phyloP scores from a whole-genome alignment of 768 basidiomycete genomes.

The Hortiboletus flavorubellus region DNA sequence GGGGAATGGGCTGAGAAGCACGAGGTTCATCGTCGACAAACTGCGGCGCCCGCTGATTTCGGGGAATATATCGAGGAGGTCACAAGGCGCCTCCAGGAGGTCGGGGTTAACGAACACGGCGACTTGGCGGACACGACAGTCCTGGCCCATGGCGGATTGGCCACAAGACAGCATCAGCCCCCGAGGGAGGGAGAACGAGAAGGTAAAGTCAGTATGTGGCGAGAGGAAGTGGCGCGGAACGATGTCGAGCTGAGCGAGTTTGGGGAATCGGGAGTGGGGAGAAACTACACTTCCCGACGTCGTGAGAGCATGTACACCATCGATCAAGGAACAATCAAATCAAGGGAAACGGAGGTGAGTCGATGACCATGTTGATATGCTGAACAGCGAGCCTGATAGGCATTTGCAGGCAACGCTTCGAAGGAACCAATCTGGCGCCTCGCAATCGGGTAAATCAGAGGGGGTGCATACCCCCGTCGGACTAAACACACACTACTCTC shows the following conservation, averaged over 20 bases:
- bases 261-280: slow-evolving; percentile 15
- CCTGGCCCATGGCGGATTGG: slow-evolving; percentile 4
- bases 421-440: slow-evolving; percentile 17
- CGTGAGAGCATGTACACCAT: slow-evolving; percentile 10
- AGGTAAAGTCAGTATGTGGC: slow-evolving; percentile 51
- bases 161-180: slow-evolving; percentile 2
- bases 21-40: slow-evolving; percentile 24
- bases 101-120: slow-evolving; percentile 31
- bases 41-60: slow-evolving; percentile 10
- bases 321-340: slow-evolving; percentile 13
- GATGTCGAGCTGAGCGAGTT: slow-evolving; percentile 22
- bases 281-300: slow-evolving; percentile 14
- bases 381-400: neutral
- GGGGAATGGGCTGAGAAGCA: slow-evolving; percentile 32
- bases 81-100: slow-evolving; percentile 35
- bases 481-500: slow-evolving; percentile 8
- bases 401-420: slow-evolving; percentile 16
- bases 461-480: slow-evolving; percentile 20
- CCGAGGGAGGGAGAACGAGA: slow-evolving; percentile 17
- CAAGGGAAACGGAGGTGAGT: slow-evolving; percentile 26
- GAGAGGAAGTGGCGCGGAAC: slow-evolving; percentile 49
- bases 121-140: slow-evolving; percentile 18
- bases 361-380: neutral
- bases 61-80: slow-evolving; percentile 30
- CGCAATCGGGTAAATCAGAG: slow-evolving; percentile 28